Evolutionary conservation across 306 rosid species (phyloP), one percentile per base, ranked within the genome.

Genomic region (Fragaria vesca): DNA sequence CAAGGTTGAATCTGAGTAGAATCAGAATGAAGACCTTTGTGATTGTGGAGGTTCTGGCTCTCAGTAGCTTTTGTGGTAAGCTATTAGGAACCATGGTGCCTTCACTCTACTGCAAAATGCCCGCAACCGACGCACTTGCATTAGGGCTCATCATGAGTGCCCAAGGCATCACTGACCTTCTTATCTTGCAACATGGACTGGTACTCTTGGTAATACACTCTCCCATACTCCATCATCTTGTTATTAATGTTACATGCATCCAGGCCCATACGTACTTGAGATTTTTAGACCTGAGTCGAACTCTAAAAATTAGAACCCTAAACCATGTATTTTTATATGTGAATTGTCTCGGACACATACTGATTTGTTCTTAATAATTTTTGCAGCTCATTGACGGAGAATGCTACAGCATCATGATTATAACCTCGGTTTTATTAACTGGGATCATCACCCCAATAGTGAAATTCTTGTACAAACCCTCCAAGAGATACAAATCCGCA

Each of bases 121-220:
- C 92, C 0, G 0, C 61, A 0, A 17, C 13, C 6, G 94, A 92
- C 75, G 71, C 91, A 17, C 21, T 90, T 26, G 32, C 76, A 3
- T 75, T 90, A 40, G 94, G 89, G 13, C 86, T 92, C 60, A 57
- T 87, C 60, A 67, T 90, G 84, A 71, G 87, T 86, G 36, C 88
- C 30, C 90, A 81, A 68, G 97, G 94, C 73, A 76, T 90, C 74
- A 76, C 89, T 16, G 90, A 88, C 0, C 50, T 88, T 51, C 74
- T 88, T 20, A 8, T 71, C 51, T 28, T 86, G 26, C 91, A 88
- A 20, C 54, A 60, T 13, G 78, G 60, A 21, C 16, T 69, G 18
- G 6, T 79, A 21, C 78, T 81, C 61, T 3, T 0, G 0, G 97
- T 91, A 87, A 83, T 85, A 15, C 77, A 32, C 75, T 66, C 48